These are phyloP conservation scores for Crataegus laevigata DNA, from an alignment of 306 rosid species.

Conservation along the genomic window DNA sequence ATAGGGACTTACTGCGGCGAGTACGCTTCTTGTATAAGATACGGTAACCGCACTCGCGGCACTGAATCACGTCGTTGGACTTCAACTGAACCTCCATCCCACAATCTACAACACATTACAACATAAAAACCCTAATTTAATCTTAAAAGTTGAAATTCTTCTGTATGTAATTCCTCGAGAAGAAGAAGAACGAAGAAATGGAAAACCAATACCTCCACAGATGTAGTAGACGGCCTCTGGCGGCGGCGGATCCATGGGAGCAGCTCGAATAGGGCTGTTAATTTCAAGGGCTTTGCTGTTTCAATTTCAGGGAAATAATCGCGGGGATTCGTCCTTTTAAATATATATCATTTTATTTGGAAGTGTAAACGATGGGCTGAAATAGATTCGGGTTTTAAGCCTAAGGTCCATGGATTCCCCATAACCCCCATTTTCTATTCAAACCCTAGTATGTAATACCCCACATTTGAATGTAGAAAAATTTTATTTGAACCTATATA, in stretches of 20 bases:
- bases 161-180: not conserved
- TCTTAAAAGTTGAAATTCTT: not conserved
- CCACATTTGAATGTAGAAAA: not conserved
- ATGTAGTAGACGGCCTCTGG: conserved; percentile 63
- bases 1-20: conserved; percentile 63
- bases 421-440: not conserved
- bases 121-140: not conserved
- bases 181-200: not conserved
- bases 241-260: conserved; percentile 62
- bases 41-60: conserved; percentile 93
- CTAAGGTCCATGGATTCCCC: not conserved
- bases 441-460: not conserved
- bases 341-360: not conserved
- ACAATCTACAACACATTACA: conserved; percentile 47
- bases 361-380: not conserved
- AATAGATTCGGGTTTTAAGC: not conserved
- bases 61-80: conserved; percentile 86
- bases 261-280: not conserved
- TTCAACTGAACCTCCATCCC: conserved; percentile 84
- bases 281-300: not conserved
- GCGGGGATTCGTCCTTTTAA: not conserved
- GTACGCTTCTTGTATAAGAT: conserved; percentile 98
- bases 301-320: not conserved
- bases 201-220: conserved; percentile 45
- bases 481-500: no score